phyloP scores from a whole-genome alignment of 2,329 filamentous ascomycete genomes.

The Fusarium pseudograminearum region DNA sequence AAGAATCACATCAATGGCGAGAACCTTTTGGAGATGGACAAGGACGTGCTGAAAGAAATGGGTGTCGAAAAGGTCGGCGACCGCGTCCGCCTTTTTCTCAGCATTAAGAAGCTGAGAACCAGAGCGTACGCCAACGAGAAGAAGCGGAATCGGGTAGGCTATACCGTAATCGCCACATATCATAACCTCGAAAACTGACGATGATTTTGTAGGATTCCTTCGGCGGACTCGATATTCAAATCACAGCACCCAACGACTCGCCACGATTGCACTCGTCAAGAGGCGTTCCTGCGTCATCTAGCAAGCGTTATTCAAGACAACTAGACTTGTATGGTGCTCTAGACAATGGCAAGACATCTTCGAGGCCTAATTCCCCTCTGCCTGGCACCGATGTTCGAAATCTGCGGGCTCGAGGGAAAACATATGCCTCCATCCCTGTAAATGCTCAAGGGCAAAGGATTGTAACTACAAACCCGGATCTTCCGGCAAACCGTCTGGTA shows the following conservation, averaged over 20 bases:
- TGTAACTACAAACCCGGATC: slow-evolving; percentile 67
- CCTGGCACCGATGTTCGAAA: slow-evolving; percentile 64
- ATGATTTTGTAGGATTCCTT: slow-evolving; percentile 76
- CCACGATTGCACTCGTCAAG: slow-evolving; percentile 72
- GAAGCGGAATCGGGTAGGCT: slow-evolving; percentile 84
- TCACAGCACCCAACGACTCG: slow-evolving; percentile 53
- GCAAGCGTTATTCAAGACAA: slow-evolving; percentile 74
- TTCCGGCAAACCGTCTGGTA: slow-evolving; percentile 71
- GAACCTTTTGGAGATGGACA: slow-evolving; percentile 96
- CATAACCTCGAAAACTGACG: slow-evolving; percentile 19
- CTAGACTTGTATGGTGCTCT: slow-evolving; percentile 62
- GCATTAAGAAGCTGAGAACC: slow-evolving; percentile 84
- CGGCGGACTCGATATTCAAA: slow-evolving; percentile 77
- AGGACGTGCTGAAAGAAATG: slow-evolving; percentile 96
- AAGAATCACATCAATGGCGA: slow-evolving; percentile 98
- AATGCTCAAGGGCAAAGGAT: slow-evolving; percentile 39
- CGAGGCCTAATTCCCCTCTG: slow-evolving; percentile 77
- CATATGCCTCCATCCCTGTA: slow-evolving; percentile 33
- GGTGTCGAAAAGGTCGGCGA: slow-evolving; percentile 98
- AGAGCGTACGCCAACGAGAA: slow-evolving; percentile 81
- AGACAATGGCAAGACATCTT: slow-evolving; percentile 66
- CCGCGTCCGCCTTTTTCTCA: slow-evolving; percentile 88
- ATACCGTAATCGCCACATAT: not conserved
- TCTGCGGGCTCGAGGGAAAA: slow-evolving; percentile 66
- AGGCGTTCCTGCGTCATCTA: slow-evolving; percentile 56